These are phyloP conservation scores for Trichothecium sympodiale DNA, from an alignment of 2,329 filamentous ascomycete species.

Conservation along the genomic window DNA sequence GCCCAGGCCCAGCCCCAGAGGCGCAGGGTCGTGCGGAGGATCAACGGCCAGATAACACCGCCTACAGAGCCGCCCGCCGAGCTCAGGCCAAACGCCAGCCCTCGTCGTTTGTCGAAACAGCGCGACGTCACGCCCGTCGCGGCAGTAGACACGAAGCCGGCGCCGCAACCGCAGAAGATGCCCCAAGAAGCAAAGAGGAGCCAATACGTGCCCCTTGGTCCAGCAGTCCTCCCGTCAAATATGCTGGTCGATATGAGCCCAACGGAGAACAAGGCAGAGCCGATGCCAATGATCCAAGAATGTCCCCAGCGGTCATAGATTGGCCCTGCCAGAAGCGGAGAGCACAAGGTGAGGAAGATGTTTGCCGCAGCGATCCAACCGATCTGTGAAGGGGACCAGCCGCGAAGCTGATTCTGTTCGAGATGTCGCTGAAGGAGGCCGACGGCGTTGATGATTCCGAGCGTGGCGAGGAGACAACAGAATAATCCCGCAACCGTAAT, in stretches of 20 bases:
- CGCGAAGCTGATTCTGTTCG: conserved; percentile 5
- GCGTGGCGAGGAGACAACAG: conserved; percentile 1
- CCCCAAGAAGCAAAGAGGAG: conserved; percentile 5
- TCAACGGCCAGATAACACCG: conserved; percentile 6
- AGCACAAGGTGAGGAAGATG: conserved; percentile 5
- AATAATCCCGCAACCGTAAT: conserved; percentile 3
- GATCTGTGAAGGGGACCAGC: conserved; percentile 2
- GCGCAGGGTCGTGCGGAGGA: conserved; percentile 4
- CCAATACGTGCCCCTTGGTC: neutral
- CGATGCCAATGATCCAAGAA: conserved; percentile 2
- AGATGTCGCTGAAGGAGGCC: conserved; percentile 5
- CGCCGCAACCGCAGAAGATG: conserved; percentile 5
- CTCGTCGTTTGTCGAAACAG: conserved; percentile 4
- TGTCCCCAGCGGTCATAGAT: conserved; percentile 6
- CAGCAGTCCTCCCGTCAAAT: neutral
- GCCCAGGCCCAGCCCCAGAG: conserved; percentile 4
- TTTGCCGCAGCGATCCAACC: conserved; percentile 7
- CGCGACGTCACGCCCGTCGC: conserved; percentile 3
- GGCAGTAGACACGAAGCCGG: conserved; percentile 1
- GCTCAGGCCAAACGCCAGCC: conserved; percentile 6
- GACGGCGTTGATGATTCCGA: conserved; percentile 4
- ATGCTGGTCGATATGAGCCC: conserved; percentile 5
- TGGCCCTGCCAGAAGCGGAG: conserved; percentile 5
- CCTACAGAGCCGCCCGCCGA: conserved; percentile 5
- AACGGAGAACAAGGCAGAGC: neutral